Base-by-base conservation (phyloP, 768 basidiomycete species). In the Paxillus involutus region DNA sequence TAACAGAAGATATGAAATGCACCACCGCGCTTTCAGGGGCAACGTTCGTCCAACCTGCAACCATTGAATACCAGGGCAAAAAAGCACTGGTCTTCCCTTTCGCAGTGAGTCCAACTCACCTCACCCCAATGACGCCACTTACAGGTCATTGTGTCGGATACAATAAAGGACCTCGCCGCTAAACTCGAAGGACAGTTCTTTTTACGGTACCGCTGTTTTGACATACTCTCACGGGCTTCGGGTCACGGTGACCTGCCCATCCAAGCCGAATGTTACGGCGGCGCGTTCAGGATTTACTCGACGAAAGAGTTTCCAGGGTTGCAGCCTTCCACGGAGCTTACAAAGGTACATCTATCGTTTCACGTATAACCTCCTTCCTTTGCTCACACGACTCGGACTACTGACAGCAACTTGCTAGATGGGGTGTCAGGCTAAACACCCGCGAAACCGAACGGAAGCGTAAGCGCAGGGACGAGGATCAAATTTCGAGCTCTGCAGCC, bases 241-340 rank as follows among this genome's bases (percentile, higher is more conserved):
- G 52, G 66, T 48, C 44, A 61, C 53, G 43, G 61, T 11, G 69
- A 70, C 39, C 59, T 70, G 2, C 77, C 78, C 13, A 71, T 86
- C 19, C 77, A 84, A 59, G 80, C 85, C n/a, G 85, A 89, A 58
- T 76, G 80, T 44, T 85, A 79, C 55, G 86, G 88, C 4, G 85
- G 84, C 0, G 64, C 79, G 9, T 89, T 89, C 73, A 78, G 76
- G 60, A 80, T 89, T 16, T 88, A 85, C 62, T 85, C 85, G 17
- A 88, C 88, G 1, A 83, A 87, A 57, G 84, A 86, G 68, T 89
- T 89, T 65, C 88, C 88, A 1, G 87, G 88, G 2, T 63, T 89
- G 37, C 77, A 74, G 33, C 78, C 85, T 2, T 88, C 87, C 6
- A 89, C 88, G 0, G 82, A 85, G 29, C 70, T 89, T 51, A 88